Percentiles rank a stretch among this genome's conserved stretches.
phyloP scores from a whole-genome alignment of 345 rosid species.

The Hevea brasiliensis region DNA sequence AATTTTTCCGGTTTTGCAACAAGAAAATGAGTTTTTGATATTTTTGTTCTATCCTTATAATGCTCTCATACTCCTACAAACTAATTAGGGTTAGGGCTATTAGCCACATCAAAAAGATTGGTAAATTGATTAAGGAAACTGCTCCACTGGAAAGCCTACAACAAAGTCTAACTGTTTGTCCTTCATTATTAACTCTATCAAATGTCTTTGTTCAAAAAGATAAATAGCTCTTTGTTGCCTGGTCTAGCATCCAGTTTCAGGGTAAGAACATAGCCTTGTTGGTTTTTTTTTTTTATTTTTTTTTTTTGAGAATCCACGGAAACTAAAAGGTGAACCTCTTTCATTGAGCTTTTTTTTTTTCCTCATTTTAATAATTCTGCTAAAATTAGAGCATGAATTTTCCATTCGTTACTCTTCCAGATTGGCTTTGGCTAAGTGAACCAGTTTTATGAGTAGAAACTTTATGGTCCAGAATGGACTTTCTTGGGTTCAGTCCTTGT shows the following conservation, averaged over 20 bases:
- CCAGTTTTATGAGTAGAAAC: background rate
- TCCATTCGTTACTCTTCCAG: background rate
- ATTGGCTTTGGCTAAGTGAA: background rate
- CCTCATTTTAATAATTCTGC: background rate
- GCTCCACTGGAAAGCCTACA: background rate
- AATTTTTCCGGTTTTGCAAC: background rate
- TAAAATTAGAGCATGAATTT: too few species aligned
- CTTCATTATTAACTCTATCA: background rate
- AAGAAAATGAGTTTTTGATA: background rate
- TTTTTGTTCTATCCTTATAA: background rate
- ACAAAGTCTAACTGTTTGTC: background rate
- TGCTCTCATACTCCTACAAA: background rate
- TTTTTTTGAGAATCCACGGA: background rate
- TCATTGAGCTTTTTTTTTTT: background rate
- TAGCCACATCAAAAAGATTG: background rate
- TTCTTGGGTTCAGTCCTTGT: too few species aligned
- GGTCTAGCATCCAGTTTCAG: background rate
- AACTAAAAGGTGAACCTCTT: background rate
- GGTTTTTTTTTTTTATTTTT: too few species aligned
- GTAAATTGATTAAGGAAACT: background rate
- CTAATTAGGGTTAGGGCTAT: background rate
- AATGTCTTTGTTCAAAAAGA: background rate
- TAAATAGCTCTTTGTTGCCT: background rate
- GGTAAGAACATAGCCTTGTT: background rate
- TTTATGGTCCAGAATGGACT: too few species aligned